phyloP scores from a whole-genome alignment of 768 basidiomycete species.

The Cystofilobasidium ferigula region DNA sequence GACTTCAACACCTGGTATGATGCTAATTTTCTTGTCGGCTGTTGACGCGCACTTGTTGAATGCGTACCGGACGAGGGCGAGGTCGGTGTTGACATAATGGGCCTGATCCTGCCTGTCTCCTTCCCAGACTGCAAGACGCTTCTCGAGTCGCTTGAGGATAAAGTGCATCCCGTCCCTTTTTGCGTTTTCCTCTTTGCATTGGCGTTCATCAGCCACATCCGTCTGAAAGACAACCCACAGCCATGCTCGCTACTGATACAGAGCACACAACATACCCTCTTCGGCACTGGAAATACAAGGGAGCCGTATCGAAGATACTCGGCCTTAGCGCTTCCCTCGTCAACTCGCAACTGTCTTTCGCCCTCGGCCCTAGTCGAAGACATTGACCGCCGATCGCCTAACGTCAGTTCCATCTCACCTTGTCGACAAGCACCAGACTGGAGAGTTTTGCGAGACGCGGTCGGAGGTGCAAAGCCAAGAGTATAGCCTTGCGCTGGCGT shows the following conservation, averaged over 20 bases:
- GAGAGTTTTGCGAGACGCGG: not conserved
- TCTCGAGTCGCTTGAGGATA: not conserved
- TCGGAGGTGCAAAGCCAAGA: not conserved
- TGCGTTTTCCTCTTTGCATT: not conserved
- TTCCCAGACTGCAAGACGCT: not conserved
- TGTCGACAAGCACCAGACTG: too few relatives aligned
- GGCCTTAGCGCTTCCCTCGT: not conserved
- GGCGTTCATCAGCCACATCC: not conserved
- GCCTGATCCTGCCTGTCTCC: not conserved
- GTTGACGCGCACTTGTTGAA: not conserved
- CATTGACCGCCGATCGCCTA: not conserved
- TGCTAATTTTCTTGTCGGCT: not conserved
- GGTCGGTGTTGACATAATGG: slow-evolving; percentile 9
- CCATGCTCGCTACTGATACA: not conserved
- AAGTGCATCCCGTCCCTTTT: not conserved
- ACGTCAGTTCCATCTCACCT: too few relatives aligned
- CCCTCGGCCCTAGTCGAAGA: not conserved
- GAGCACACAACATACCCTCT: not conserved
- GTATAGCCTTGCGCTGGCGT: too few relatives aligned
- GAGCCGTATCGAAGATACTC: not conserved
- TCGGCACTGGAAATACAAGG: slow-evolving; percentile 3
- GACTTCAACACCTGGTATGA: slow-evolving; percentile 9
- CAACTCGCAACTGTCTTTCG: not conserved
- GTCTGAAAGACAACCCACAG: not conserved
- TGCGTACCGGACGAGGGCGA: not conserved